These are phyloP conservation scores for Carex kokanica DNA, from an alignment of 176 grass and related monocot species.

Conservation along the genomic window DNA sequence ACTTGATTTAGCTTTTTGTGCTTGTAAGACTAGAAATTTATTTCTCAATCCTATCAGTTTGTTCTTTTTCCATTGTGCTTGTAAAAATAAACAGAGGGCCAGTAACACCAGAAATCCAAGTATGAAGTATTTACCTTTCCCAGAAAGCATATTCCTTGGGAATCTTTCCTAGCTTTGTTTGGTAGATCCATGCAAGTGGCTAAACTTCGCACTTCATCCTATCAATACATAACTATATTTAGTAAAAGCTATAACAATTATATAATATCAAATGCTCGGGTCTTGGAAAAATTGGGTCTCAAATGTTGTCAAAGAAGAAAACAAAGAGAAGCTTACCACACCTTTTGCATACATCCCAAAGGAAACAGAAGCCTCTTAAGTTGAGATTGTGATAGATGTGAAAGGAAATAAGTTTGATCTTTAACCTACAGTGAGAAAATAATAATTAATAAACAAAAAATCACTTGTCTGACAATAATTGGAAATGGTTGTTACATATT, in stretches of 20 bases:
- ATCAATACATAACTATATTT: slow-evolving; percentile 14
- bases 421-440: slow-evolving; percentile 58
- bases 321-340: slow-evolving; percentile 1
- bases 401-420: slow-evolving; percentile 98
- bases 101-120: background rate
- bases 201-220: slow-evolving; percentile 79
- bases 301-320: too few relatives aligned
- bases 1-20: background rate
- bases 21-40: background rate
- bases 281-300: too few relatives aligned
- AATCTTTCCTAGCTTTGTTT: slow-evolving; percentile 88
- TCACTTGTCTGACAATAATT: slow-evolving; percentile 5
- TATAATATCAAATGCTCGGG: background rate
- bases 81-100: background rate
- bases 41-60: background rate
- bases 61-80: background rate
- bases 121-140: slow-evolving; percentile 58
- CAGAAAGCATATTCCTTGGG: slow-evolving; percentile 96
- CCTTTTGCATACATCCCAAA: slow-evolving; percentile 77
- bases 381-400: slow-evolving; percentile 77
- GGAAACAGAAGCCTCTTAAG: slow-evolving; percentile 94
- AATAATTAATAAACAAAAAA: slow-evolving; percentile 14
- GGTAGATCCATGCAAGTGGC: slow-evolving; percentile 69
- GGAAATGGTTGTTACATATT: background rate
- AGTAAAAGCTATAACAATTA: slow-evolving; percentile 1